Conservation (phyloP, 441 rosid species). For the Breynia disticha region DNA sequence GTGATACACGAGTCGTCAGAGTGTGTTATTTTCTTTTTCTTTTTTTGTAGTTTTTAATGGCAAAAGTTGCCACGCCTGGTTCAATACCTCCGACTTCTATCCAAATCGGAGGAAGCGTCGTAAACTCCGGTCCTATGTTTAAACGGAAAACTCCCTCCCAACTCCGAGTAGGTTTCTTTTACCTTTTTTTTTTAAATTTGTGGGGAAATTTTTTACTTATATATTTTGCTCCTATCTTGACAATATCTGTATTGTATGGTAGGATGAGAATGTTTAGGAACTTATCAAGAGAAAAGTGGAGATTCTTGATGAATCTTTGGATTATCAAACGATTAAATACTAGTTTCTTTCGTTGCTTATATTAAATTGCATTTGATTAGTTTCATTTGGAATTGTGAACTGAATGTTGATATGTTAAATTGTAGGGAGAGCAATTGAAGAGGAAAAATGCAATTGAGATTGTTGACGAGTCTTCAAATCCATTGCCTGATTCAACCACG, state of each 20-base stretch:
- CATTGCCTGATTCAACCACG: slow-evolving; percentile 35
- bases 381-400: neutral
- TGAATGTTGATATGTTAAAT: slow-evolving; percentile 7
- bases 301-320: too few species aligned
- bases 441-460: slow-evolving; percentile 39
- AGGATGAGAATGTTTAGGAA: too few species aligned
- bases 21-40: neutral
- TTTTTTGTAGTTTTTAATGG: neutral
- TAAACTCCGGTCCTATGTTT: slow-evolving; percentile 28
- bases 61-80: neutral
- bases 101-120: slow-evolving; percentile 26
- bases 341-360: neutral
- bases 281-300: too few species aligned
- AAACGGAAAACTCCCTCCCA: slow-evolving; percentile 56
- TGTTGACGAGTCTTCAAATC: slow-evolving; percentile 39
- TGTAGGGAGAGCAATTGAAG: slow-evolving; percentile 85
- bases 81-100: neutral
- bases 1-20: neutral
- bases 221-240: neutral
- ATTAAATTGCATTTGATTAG: neutral
- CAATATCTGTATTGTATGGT: neutral
- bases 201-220: neutral
- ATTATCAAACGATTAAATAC: too few species aligned
- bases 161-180: slow-evolving; percentile 7
- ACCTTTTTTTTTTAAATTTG: neutral